phyloP scores from a whole-genome alignment of 2,329 filamentous ascomycete species.

The Ophiostoma populinum region DNA sequence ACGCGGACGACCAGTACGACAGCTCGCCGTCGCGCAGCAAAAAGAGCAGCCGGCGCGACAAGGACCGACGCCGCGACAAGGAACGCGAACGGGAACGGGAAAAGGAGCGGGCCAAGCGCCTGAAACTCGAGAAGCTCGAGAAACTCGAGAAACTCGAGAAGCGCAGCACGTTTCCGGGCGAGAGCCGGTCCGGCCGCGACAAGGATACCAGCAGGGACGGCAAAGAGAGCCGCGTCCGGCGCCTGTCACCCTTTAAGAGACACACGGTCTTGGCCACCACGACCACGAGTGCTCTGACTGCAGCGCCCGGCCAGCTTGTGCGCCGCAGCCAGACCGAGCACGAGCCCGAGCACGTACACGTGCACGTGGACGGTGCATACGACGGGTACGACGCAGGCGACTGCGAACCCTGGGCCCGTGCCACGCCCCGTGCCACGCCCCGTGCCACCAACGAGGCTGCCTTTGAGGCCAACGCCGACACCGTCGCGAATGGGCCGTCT shows the following conservation, averaged over 20 bases:
- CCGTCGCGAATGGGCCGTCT: constrained; percentile 11
- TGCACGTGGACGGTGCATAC: constrained; percentile 1
- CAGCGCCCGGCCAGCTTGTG: constrained; percentile 1
- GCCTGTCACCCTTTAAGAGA: not conserved
- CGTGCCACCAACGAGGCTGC: constrained; percentile 11
- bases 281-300: not conserved
- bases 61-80: constrained; percentile 1
- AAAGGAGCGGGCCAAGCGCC: not conserved
- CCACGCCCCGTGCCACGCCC: no score
- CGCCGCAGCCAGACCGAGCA: constrained; percentile 2
- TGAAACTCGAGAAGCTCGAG: not conserved
- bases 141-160: no score
- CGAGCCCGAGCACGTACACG: constrained; percentile 1
- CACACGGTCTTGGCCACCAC: not conserved
- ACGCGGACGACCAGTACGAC: constrained; percentile 4
- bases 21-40: not conserved
- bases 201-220: no score
- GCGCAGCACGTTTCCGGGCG: no score
- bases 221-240: no score
- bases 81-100: constrained; percentile 3
- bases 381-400: not conserved
- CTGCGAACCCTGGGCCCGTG: constrained; percentile 3
- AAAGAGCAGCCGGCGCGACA: constrained; percentile 2
- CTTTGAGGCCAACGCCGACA: constrained; percentile 2
- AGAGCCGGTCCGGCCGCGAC: no score